Evolutionary conservation across 2,329 filamentous ascomycete species (phyloP), one percentile per base, ranked within the genome.

Genomic region (Emmonsiellopsis sp.): DNA sequence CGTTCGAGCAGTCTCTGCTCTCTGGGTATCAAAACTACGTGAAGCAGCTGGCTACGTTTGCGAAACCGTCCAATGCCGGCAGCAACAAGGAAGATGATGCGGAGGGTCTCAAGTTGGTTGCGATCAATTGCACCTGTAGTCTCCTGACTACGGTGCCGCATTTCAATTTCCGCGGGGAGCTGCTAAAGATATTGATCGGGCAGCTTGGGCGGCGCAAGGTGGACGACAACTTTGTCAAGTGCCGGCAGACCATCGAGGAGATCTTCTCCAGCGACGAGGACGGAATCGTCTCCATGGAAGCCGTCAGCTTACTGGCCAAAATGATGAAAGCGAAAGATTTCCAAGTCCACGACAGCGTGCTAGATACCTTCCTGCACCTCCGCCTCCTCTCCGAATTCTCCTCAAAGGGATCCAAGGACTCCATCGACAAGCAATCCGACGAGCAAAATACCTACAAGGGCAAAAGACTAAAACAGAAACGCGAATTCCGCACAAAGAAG

Each of bases 251-350:
- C 0, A 70, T 98, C 41, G 87, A 95, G 70, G 85, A 82, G 2
- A 74, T 97, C 1, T 96, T 97, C 65, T 76, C 77, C 16, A 84
- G 90, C 10, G 93, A 98, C 58, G 89, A 96, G 48, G 92, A 97
- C 64, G 93, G 93, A 13, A 83, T 87, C 15, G 84, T 90, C 1
- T 89, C 91, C 0, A 79, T 95, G 61, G 93, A 98, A 67, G 87
- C 89, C 0, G 88, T 95, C 9, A 82, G 84, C 0, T 77, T 95
- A 52, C 75, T 98, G 42, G 83, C 89, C 26, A 95, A 93, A 74
- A 95, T 96, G 91, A 92, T 98, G 84, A 95, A 88, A 72, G 84
- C 84, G 1, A 85, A 84, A 60, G 83, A 92, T 55, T 98, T 88
- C 69, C 75, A 83, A 46, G 80, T 96, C 31, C 82, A 96, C 61